A percentile compares a stretch with the other conserved stretches of the same genome.
Conservation (phyloP, 73 alveolate genomes). For the Tetrahymena thermophila region DNA sequence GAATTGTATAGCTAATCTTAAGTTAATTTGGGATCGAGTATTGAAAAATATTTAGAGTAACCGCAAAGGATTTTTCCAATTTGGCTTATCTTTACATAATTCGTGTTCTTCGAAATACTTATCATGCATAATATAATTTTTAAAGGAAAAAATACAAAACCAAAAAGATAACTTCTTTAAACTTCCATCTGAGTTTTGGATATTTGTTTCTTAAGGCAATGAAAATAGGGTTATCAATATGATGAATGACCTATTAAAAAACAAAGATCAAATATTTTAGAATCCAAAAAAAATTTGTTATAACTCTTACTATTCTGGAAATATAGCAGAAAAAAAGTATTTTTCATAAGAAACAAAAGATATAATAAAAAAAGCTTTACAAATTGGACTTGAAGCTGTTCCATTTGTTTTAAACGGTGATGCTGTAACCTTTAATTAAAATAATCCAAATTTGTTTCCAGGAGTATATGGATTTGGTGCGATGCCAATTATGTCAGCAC, state of each 20-base stretch:
- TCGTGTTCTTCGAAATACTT: not conserved
- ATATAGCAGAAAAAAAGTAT: not conserved
- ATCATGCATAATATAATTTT: not conserved
- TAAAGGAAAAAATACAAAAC: not conserved
- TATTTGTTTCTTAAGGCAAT: not conserved
- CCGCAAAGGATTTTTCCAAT: not conserved
- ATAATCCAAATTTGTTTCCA: not conserved
- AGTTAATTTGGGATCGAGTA: not conserved
- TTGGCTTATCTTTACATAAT: not conserved
- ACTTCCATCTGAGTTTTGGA: not conserved
- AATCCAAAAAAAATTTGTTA: not conserved
- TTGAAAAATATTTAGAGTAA: not conserved
- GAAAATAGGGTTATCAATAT: not conserved
- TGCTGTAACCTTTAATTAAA: not conserved
- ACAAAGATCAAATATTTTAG: not conserved
- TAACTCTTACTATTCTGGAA: not conserved
- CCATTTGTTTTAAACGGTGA: not conserved
- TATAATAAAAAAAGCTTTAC: not conserved
- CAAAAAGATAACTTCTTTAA: not conserved
- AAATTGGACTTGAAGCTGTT: not conserved
- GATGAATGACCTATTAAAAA: not conserved
- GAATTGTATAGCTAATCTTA: not conserved
- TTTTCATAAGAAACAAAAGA: not conserved
- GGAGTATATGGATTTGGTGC: not conserved
- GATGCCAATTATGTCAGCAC: not conserved